These are phyloP conservation scores for Ziziphus jujuba DNA, from an alignment of 306 rosid species.

Conservation along the genomic window DNA sequence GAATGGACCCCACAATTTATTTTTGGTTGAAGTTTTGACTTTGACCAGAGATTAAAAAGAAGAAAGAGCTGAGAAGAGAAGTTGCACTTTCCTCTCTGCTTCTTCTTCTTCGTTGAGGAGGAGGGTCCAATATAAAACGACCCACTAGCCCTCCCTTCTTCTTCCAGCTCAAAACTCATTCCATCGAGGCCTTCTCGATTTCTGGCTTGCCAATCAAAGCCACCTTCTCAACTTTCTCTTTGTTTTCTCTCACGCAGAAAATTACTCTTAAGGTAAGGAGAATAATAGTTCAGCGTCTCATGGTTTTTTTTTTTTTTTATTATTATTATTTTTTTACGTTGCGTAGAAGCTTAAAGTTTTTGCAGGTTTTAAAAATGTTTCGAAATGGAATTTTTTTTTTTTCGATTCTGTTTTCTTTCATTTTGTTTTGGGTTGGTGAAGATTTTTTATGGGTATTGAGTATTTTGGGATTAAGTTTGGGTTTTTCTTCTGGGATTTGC, in stretches of 20 bases:
- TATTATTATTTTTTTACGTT: no score
- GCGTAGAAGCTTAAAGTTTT: neutral
- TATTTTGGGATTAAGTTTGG: slow-evolving; percentile 33
- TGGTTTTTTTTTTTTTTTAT: no score
- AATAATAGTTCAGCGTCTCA: neutral
- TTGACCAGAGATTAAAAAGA: slow-evolving; percentile 49
- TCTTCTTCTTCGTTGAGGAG: slow-evolving; percentile 30
- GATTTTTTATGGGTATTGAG: slow-evolving; percentile 28
- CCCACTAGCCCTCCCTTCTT: slow-evolving; percentile 17
- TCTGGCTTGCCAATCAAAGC: no score
- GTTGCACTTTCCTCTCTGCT: slow-evolving; percentile 80
- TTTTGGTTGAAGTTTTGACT: slow-evolving; percentile 90
- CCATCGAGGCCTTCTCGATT: slow-evolving; percentile 47
- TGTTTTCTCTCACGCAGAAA: neutral
- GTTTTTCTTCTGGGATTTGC: slow-evolving; percentile 24
- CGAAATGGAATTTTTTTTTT: neutral
- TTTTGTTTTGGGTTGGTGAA: slow-evolving; percentile 16
- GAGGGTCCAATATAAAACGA: slow-evolving; percentile 34
- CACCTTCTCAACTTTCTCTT: neutral
- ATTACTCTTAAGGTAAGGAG: slow-evolving; percentile 40
- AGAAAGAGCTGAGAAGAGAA: slow-evolving; percentile 68
- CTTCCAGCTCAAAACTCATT: slow-evolving; percentile 36
- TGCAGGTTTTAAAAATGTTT: neutral
- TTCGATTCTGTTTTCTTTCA: slow-evolving; percentile 1
- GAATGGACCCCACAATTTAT: slow-evolving; percentile 29